Conservation (phyloP, 805 yeast genomes). For the Candida fluviatilis region DNA sequence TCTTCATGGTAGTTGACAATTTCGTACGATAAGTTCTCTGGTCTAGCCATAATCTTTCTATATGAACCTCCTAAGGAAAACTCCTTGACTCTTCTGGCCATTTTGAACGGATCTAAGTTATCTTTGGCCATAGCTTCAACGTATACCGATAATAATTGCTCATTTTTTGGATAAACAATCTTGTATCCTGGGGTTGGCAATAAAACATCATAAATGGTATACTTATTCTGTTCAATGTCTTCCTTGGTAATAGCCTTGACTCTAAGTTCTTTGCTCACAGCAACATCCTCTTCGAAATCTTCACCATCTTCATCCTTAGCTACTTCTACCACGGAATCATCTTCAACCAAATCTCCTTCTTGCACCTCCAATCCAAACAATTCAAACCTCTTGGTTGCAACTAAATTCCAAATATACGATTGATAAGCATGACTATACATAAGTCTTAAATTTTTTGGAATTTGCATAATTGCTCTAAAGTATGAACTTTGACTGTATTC, state of each 20-base stretch:
- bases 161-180: constrained; percentile 76
- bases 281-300: constrained; percentile 69
- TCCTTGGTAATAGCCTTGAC: constrained; percentile 75
- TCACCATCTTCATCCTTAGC: constrained; percentile 25
- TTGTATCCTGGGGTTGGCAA: constrained; percentile 97
- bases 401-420: constrained; percentile 90
- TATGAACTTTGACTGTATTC: constrained; percentile 53
- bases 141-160: constrained; percentile 55
- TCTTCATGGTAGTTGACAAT: constrained; percentile 55
- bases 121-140: constrained; percentile 73
- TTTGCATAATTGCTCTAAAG: constrained; percentile 76
- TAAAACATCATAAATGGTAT: constrained; percentile 76
- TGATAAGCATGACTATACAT: constrained; percentile 99
- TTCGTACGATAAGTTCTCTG: constrained; percentile 58
- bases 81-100: constrained; percentile 82
- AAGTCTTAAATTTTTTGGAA: constrained; percentile 86
- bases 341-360: constrained; percentile 74
- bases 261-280: constrained; percentile 50
- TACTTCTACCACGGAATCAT: constrained; percentile 18
- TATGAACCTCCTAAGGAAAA: constrained; percentile 92
- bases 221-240: constrained; percentile 57
- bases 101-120: constrained; percentile 75
- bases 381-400: constrained; percentile 71
- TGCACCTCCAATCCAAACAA: constrained; percentile 66
- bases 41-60: constrained; percentile 66